Conservation (phyloP, 2,329 filamentous ascomycete species). For the Aspergillus calidoustus region DNA sequence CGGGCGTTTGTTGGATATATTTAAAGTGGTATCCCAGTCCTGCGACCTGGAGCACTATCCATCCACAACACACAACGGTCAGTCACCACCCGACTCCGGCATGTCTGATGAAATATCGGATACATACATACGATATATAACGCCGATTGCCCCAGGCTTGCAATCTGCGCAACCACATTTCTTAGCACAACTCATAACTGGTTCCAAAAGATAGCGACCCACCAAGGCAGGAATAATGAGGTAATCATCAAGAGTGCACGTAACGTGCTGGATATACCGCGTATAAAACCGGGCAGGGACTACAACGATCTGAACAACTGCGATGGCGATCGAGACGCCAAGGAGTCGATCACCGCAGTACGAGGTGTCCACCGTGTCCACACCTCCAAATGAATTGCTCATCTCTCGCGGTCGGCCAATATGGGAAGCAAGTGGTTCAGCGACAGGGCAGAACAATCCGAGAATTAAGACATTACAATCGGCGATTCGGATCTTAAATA, state of each 20-base stretch:
- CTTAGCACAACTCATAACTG: background rate
- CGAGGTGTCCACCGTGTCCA: background rate
- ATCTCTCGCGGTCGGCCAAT: background rate
- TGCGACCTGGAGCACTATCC: slow-evolving; percentile 21
- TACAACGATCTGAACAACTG: slow-evolving; percentile 26
- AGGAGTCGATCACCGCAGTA: slow-evolving; percentile 24
- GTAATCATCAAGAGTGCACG: slow-evolving; percentile 19
- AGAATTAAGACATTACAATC: background rate
- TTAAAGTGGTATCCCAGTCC: slow-evolving; percentile 25
- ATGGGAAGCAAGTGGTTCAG: background rate
- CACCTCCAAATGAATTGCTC: background rate
- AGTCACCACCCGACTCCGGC: background rate
- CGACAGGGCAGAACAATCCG: background rate
- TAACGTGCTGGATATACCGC: slow-evolving; percentile 25
- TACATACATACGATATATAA: slow-evolving; percentile 29
- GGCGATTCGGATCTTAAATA: background rate
- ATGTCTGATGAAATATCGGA: background rate
- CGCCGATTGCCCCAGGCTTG: slow-evolving; percentile 22
- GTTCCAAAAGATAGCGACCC: background rate
- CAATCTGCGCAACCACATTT: slow-evolving; percentile 17
- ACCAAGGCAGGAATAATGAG: slow-evolving; percentile 31
- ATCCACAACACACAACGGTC: background rate
- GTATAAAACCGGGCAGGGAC: slow-evolving; percentile 30
- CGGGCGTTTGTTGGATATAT: slow-evolving; percentile 14
- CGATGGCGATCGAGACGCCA: slow-evolving; percentile 23